A percentile compares a stretch with the other conserved stretches of the same genome.
phyloP scores from a whole-genome alignment of 108 stramenopile species.

The Phaeodactylum tricornutum region DNA sequence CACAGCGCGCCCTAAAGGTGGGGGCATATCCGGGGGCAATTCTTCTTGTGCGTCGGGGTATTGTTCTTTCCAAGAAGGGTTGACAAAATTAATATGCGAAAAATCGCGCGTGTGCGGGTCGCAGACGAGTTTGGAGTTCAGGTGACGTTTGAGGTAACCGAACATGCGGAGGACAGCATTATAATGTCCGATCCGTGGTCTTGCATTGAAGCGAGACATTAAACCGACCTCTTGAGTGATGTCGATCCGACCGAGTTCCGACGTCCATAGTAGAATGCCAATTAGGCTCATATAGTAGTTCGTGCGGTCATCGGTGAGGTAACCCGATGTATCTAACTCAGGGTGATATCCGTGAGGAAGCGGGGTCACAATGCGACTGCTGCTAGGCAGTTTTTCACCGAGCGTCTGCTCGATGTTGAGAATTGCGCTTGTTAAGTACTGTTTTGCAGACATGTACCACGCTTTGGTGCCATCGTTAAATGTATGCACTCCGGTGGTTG shows the following conservation, averaged over 20 bases:
- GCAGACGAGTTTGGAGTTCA: conserved; percentile 18
- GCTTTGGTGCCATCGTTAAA: too few relatives aligned
- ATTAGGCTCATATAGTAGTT: conserved; percentile 21
- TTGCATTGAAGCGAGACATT: conserved; percentile 20
- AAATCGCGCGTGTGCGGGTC: conserved; percentile 3
- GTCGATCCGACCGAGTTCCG: conserved; percentile 38
- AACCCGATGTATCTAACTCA: conserved; percentile 11
- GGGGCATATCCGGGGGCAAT: conserved; percentile 19
- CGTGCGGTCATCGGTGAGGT: conserved; percentile 3
- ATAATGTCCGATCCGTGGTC: conserved; percentile 30
- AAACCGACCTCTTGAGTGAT: conserved; percentile 28
- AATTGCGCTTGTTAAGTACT: too few relatives aligned
- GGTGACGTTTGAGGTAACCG: conserved; percentile 13
- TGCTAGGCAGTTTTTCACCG: too few relatives aligned
- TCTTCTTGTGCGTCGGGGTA: conserved; percentile 16
- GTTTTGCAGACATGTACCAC: too few relatives aligned
- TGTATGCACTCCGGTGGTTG: too few relatives aligned
- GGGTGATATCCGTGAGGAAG: conserved; percentile 9
- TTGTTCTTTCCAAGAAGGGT: conserved; percentile 15
- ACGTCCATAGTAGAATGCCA: conserved; percentile 35
- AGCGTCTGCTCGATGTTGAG: too few relatives aligned
- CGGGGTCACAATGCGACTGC: too few relatives aligned
- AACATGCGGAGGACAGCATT: conserved; percentile 24
- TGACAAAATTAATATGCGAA: conserved; percentile 6
- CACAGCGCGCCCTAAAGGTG: conserved; percentile 19